Evolutionary conservation across 495 filamentous ascomycete species (phyloP), one percentile per base, ranked within the genome.

Genomic region (Mytilinidion resinicola): DNA sequence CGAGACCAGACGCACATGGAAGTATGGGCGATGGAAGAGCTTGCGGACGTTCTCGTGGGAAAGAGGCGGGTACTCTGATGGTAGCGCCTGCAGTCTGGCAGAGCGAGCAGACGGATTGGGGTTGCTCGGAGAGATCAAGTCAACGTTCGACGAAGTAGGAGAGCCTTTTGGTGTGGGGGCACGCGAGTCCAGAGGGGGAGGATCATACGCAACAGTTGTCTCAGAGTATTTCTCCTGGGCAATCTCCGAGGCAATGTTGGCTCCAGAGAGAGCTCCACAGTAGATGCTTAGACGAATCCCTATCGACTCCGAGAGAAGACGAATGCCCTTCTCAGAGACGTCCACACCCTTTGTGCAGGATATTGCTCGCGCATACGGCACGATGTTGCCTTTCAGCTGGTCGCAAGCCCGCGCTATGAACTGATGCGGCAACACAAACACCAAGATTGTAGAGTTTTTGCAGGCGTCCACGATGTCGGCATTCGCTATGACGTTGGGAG

Each of bases 341-440:
- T 93, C 85, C 47, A 99, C 90, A 60, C 95, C 95, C 78, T 99
- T 99, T 72, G 96, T 97, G 73, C 95, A 99, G 60, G 90, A 96
- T 60, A 99, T 87, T 44, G 90, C 95, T 49, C 95, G 84, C 15
- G 95, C 92, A 63, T 86, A 96, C 0, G 93, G 93, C 14, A 96
- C 74, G 65, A 95, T 92, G 63, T 95, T 82, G 51, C 90, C 93
- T 70, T 88, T 81, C 58, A 99, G 80, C 70, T 90, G 84, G 41
- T 85, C 80, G 73, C 91, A 96, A 60, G 90, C 89, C 59, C 83
- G 84, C 71, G 81, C 80, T 68, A 99, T 96, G 74, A 99, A 99
- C 71, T 99, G 92, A 75, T 99, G 95, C 6, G 95, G 95, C 15
- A 98, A 80, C 75, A 96, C 96, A 81, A 99, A 99, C 64, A 99